Evolutionary conservation across 2,329 filamentous ascomycete species (phyloP), one percentile per base, ranked within the genome.

Genomic region (Cercospora zeae-maydis): DNA sequence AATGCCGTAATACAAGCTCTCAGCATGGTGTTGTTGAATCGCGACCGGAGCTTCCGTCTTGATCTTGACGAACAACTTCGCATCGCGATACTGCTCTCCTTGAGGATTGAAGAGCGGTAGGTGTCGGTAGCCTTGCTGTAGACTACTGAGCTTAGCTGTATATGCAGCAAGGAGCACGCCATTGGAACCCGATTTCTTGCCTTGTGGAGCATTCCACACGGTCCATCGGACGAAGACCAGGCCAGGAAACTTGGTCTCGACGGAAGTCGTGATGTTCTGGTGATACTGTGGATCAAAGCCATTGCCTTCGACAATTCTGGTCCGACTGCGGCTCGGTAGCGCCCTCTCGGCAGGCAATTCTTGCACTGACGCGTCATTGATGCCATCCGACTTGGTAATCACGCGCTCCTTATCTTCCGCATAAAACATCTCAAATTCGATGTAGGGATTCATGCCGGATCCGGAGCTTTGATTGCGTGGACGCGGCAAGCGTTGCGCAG

Each of bases 211-310:
- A 69, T 95, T 90, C 83, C 91, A 93, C 60, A 98, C 92, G 24
- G 89, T 93, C 86, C 92, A 96, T 51, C 92, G 90, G 58, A 99
- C 88, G 76, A 98, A 98, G 62, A 98, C 89, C 31, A 99, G 82
- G 70, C 95, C 92, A 0, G 93, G 93, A 73, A 93, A 93, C 74
- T 96, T 96, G n/a, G 95, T 98, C 53, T 92, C 92, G 24, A 97
- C 82, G 61, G 87, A 88, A 76, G 97, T 89, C 65, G 86, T 86
- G 78, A 93, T 90, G 62, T 85, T 84, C 69, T 91, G 87, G 70
- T 93, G 86, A 77, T 96, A 99, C 60, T 88, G 82, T 1, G 95
- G 95, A 75, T 96, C 96, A 79, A 96, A 98, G 24, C 93, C 93
- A 74, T 99, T 98, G 75, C 91, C 90, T 64, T 85, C 86, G 31